Evolutionary conservation across 2,329 filamentous ascomycete species (phyloP).

Genomic region (Massarina eburnea): DNA sequence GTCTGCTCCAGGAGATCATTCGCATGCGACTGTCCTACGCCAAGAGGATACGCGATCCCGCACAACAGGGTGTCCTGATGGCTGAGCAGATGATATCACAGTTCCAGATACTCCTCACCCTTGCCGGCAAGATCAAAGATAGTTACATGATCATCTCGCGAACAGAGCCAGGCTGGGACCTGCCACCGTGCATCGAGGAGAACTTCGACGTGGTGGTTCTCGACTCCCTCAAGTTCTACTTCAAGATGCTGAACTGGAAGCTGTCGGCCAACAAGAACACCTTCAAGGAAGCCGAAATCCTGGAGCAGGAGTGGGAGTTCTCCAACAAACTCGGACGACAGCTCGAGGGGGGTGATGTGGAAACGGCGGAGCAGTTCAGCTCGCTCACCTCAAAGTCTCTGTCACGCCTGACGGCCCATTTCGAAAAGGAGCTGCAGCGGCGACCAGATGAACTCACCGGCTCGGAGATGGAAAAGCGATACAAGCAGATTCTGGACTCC

Average conservation of each 20-base stretch:
- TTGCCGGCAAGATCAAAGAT: conserved; percentile 90
- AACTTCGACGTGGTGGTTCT: conserved; percentile 90
- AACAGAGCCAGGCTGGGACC: conserved; percentile 88
- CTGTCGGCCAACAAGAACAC: conserved; percentile 97
- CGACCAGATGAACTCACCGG: conserved; percentile 77
- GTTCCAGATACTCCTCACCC: conserved; percentile 88
- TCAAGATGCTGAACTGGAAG: conserved; percentile 98
- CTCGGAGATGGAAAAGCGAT: conserved; percentile 91
- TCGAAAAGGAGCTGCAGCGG: conserved; percentile 85
- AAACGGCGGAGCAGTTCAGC: conserved; percentile 96
- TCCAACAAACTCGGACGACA: conserved; percentile 90
- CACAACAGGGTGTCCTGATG: conserved; percentile 89
- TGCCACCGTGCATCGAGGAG: conserved; percentile 95
- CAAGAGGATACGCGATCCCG: conserved; percentile 91
- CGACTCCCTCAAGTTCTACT: conserved; percentile 95
- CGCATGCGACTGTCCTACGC: conserved; percentile 88
- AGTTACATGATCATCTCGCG: conserved; percentile 82
- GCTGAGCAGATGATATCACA: conserved; percentile 97
- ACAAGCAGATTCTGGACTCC: conserved; percentile 93
- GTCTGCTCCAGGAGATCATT: conserved; percentile 95
- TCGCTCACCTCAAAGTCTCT: conserved; percentile 91
- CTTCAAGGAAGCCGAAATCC: conserved; percentile 96
- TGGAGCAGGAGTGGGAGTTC: conserved; percentile 98
- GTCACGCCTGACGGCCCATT: conserved; percentile 82
- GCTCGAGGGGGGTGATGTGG: conserved; percentile 90